A percentile compares a stretch with the other conserved stretches of the same genome.
Conservation (phyloP, 2,329 filamentous ascomycete species). For the Tricladium varicosporioides region DNA sequence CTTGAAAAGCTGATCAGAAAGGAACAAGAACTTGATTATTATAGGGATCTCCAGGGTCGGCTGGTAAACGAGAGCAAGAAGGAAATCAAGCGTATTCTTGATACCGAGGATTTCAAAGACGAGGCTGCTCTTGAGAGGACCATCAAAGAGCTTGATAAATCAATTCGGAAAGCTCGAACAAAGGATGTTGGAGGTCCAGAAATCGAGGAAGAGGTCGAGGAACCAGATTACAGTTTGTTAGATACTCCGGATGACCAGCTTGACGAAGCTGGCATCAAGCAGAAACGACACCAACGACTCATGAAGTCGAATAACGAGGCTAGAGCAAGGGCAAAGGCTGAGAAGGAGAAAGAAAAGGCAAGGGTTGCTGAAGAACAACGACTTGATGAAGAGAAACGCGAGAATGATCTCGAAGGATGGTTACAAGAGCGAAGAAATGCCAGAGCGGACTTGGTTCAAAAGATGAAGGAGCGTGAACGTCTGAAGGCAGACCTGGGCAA, state of each 20-base stretch:
- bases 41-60: conserved; percentile 74
- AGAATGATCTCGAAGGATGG: conserved; percentile 84
- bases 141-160: conserved; percentile 86
- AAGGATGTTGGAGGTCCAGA: conserved; percentile 85
- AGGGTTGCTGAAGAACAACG: conserved; percentile 80
- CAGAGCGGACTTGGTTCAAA: conserved; percentile 68
- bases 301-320: conserved; percentile 96
- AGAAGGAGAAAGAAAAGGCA: conserved; percentile 91
- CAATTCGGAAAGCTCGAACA: conserved; percentile 84
- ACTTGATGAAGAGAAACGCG: conserved; percentile 77
- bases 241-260: conserved; percentile 89
- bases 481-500: conserved; percentile 94
- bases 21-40: conserved; percentile 93
- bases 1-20: conserved; percentile 94
- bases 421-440: conserved; percentile 76
- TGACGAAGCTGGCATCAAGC: conserved; percentile 85
- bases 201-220: conserved; percentile 75
- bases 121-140: conserved; percentile 81
- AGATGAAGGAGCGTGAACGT: conserved; percentile 90
- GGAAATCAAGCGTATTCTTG: conserved; percentile 80
- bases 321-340: conserved; percentile 86
- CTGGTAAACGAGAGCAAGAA: conserved; percentile 83
- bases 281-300: conserved; percentile 87
- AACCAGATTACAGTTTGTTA: conserved; percentile 82
- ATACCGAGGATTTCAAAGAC: conserved; percentile 89